Evolutionary conservation across 1,139 yeast genomes (phyloP).

Genomic region (Arxiozyma slooffiae): DNA sequence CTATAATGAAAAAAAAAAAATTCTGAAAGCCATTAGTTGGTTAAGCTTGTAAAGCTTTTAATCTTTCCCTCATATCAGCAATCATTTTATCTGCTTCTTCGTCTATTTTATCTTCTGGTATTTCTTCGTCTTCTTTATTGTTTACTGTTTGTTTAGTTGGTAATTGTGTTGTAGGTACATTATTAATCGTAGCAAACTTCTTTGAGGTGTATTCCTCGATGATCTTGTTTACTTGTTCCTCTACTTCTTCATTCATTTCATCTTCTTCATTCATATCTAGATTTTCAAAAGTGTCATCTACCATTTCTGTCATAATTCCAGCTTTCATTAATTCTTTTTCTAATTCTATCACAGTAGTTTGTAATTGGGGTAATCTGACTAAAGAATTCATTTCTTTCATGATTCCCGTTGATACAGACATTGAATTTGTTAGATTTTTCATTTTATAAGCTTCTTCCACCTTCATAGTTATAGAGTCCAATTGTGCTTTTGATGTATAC

Average conservation of each 20-base stretch:
- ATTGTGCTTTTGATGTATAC: slow-evolving; percentile 71
- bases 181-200: slow-evolving; percentile 37
- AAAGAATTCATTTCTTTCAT: slow-evolving; percentile 85
- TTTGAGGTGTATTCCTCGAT: slow-evolving; percentile 42
- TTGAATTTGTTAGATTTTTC: slow-evolving; percentile 71
- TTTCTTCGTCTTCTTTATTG: slow-evolving; percentile 35
- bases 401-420: slow-evolving; percentile 67
- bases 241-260: slow-evolving; percentile 56
- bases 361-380: slow-evolving; percentile 69
- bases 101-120: slow-evolving; percentile 57
- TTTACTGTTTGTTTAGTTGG: slow-evolving; percentile 29
- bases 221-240: slow-evolving; percentile 56
- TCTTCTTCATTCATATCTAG: slow-evolving; percentile 59
- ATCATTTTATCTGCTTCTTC: slow-evolving; percentile 68
- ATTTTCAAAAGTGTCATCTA: slow-evolving; percentile 76
- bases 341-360: slow-evolving; percentile 75
- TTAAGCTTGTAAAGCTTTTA: slow-evolving; percentile 73
- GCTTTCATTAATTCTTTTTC: slow-evolving; percentile 83
- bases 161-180: slow-evolving; percentile 41
- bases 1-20: neutral
- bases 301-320: slow-evolving; percentile 92
- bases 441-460: slow-evolving; percentile 87
- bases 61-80: slow-evolving; percentile 79
- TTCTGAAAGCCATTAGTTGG: too few species aligned
- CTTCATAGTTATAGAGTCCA: slow-evolving; percentile 79